Evolutionary conservation across 768 basidiomycete genomes (phyloP).

Genomic region (Lepiota venenata): DNA sequence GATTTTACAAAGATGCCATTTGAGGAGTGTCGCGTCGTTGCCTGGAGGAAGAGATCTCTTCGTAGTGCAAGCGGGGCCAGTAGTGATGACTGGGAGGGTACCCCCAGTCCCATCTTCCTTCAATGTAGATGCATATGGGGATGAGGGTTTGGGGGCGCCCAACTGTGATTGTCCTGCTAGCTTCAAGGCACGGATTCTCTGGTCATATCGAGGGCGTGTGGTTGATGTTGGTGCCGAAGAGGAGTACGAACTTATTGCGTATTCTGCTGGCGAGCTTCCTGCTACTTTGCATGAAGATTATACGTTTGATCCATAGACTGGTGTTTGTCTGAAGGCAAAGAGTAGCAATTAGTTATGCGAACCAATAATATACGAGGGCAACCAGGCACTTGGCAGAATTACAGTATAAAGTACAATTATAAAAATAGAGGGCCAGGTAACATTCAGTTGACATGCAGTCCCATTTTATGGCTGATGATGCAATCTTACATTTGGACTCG

Average conservation of each 20-base stretch:
- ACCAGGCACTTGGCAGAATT: too few species aligned
- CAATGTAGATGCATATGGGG: not conserved
- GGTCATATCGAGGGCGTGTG: conserved; percentile 2
- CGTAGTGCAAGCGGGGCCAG: not conserved
- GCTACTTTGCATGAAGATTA: not conserved
- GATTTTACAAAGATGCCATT: conserved; percentile 29
- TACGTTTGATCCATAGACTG: not conserved
- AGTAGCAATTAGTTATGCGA: not conserved
- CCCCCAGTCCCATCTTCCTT: not conserved
- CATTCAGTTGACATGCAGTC: too few species aligned
- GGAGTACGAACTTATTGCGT: conserved; percentile 6
- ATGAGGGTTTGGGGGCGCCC: not conserved
- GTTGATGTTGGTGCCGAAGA: conserved; percentile 4
- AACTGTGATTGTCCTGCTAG: not conserved
- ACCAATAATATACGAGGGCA: too few species aligned
- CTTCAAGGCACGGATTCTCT: not conserved
- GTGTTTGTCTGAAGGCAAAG: not conserved
- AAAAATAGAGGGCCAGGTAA: too few species aligned
- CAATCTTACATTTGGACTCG: too few species aligned
- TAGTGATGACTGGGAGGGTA: not conserved
- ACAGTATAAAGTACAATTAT: too few species aligned
- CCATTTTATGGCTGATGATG: too few species aligned
- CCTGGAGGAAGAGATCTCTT: conserved; percentile 1
- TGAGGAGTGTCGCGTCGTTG: conserved; percentile 2
- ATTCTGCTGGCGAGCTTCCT: conserved; percentile 3